Conservation (phyloP, 768 basidiomycete species). For the Tulasnella sp. region DNA sequence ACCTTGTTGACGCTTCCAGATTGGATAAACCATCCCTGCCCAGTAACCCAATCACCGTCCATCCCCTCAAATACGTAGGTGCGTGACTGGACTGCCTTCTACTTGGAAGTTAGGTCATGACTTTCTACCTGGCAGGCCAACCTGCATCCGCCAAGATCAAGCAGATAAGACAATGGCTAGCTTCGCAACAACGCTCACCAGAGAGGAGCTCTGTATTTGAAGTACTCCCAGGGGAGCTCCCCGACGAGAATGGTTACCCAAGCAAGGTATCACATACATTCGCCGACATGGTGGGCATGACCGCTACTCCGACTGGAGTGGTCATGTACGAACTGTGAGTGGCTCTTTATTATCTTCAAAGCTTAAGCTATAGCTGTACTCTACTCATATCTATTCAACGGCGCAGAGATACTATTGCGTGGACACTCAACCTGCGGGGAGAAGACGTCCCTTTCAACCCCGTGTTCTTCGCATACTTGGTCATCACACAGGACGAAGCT, state of each 20-base stretch:
- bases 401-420: conserved; percentile 69
- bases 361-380: conserved; percentile 37
- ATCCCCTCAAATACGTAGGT: conserved; percentile 62
- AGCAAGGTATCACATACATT: neutral
- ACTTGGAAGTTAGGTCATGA: neutral
- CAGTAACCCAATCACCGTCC: conserved; percentile 52
- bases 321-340: conserved; percentile 5
- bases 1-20: conserved; percentile 77
- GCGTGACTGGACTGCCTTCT: conserved; percentile 15
- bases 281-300: neutral
- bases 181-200: conserved; percentile 30
- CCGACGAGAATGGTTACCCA: neutral
- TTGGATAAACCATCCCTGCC: conserved; percentile 63
- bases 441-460: conserved; percentile 87
- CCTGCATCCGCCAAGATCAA: conserved; percentile 61
- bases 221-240: neutral
- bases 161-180: conserved; percentile 65
- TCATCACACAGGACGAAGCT: conserved; percentile 46
- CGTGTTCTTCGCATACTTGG: conserved; percentile 80
- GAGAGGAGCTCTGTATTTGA: neutral
- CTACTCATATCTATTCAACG: conserved; percentile 37
- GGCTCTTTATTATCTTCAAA: neutral
- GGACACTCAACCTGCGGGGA: conserved; percentile 80
- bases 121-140: conserved; percentile 32
- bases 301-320: neutral